A percentile compares a stretch with the other conserved stretches of the same genome.
phyloP scores from a whole-genome alignment of 441 rosid species.

The Populus tomentosa region DNA sequence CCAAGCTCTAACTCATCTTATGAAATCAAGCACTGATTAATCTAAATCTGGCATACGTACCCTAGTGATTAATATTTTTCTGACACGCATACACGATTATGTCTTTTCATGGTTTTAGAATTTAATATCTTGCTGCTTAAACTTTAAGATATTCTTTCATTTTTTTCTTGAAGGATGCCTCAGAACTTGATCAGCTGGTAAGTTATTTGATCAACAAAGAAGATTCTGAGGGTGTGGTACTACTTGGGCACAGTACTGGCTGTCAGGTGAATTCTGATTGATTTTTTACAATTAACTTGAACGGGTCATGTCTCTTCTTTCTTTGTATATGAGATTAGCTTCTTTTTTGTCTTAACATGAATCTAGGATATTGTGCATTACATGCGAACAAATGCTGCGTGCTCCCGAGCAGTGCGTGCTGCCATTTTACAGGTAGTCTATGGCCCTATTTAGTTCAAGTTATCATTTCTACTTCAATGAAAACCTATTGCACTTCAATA shows the following conservation, averaged over 20 bases:
- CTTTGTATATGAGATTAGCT: constrained; percentile 1
- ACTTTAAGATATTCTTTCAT: constrained; percentile 15
- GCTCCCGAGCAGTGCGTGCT: constrained; percentile 93
- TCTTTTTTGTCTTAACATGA: constrained; percentile 11
- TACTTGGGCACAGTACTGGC: constrained; percentile 97
- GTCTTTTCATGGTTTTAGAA: neutral
- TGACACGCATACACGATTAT: too few species aligned
- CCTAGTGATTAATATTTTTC: neutral
- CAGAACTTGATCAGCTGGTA: constrained; percentile 83
- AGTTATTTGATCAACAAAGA: constrained; percentile 94
- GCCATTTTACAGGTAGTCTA: constrained; percentile 83
- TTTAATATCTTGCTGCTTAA: constrained; percentile 1
- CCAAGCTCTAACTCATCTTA: too few species aligned
- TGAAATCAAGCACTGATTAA: neutral
- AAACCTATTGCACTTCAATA: neutral
- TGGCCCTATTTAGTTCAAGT: neutral
- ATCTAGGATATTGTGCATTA: constrained; percentile 84
- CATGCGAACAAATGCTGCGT: constrained; percentile 83
- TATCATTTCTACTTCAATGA: neutral
- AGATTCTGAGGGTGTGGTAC: constrained; percentile 85
- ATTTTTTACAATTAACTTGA: constrained; percentile 9
- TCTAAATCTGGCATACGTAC: neutral
- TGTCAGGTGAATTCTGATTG: constrained; percentile 65
- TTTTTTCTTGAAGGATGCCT: constrained; percentile 64
- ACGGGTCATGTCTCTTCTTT: neutral